Conservation (phyloP, 1,139 yeast species). For the Taiozyma sp. region DNA sequence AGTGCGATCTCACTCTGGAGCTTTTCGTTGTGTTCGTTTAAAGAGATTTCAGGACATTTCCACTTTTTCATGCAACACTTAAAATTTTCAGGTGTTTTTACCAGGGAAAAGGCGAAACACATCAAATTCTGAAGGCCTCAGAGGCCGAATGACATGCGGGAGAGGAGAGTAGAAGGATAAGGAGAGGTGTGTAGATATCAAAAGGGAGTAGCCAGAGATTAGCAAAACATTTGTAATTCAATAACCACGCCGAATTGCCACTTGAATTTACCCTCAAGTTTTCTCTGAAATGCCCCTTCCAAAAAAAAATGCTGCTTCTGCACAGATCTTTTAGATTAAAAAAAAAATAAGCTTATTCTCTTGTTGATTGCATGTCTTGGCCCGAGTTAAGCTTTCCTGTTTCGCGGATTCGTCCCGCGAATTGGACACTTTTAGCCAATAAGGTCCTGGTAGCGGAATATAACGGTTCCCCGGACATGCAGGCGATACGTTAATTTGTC, state of each 20-base stretch:
- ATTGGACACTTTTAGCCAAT: not conserved
- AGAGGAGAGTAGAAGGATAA: no score
- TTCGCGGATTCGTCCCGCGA: not conserved
- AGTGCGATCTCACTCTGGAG: no score
- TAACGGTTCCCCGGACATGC: not conserved
- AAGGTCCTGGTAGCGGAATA: not conserved
- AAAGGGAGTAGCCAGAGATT: no score
- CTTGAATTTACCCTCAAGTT: no score
- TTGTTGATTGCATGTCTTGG: not conserved
- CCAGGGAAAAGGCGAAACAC: no score
- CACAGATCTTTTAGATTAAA: slow-evolving; percentile 1
- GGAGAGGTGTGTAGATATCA: no score
- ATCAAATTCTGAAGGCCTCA: no score
- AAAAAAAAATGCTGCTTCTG: not conserved
- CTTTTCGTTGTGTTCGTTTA: no score
- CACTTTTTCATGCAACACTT: not conserved
- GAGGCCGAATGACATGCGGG: no score
- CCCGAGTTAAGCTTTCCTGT: not conserved
- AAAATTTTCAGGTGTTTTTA: not conserved
- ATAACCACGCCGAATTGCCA: no score
- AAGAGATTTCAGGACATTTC: not conserved
- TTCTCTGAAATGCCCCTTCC: not conserved
- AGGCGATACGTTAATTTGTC: not conserved
- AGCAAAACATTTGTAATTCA: no score
- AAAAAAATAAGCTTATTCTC: slow-evolving; percentile 1